Conservation (phyloP, 139 green algal genomes). For the Medakamo hakoo region DNA sequence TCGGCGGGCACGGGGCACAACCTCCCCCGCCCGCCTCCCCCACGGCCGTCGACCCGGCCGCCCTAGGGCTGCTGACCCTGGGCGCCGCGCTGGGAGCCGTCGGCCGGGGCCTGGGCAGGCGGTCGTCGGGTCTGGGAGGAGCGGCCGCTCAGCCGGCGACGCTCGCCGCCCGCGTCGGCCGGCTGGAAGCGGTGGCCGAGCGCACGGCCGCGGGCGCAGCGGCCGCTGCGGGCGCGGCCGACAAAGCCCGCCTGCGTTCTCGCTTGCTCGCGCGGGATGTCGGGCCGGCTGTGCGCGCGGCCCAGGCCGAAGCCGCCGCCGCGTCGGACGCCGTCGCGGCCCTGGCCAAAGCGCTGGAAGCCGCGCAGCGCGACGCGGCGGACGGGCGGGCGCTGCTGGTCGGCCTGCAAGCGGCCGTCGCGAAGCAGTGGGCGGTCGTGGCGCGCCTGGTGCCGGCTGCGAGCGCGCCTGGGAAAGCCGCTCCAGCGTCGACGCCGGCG, state of each 20-base stretch:
- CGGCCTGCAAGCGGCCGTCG: background rate
- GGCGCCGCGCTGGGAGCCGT: background rate
- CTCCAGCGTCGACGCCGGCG: no score
- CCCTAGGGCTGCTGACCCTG: background rate
- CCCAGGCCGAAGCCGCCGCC: no score
- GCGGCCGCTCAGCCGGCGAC: background rate
- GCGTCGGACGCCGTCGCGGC: no score
- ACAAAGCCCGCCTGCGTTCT: conserved; percentile 3
- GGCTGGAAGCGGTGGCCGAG: conserved; percentile 5
- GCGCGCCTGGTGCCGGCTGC: background rate
- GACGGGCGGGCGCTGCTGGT: background rate
- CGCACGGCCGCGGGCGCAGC: conserved; percentile 1
- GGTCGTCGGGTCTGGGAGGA: background rate
- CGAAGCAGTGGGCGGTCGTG: background rate
- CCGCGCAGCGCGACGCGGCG: background rate
- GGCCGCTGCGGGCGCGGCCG: conserved; percentile 1
- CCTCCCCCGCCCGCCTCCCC: background rate
- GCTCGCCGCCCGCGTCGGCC: conserved; percentile 1
- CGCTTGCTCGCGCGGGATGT: conserved; percentile 7
- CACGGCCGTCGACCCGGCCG: background rate
- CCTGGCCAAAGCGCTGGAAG: background rate
- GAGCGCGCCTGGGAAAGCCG: no score
- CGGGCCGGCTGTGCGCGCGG: background rate
- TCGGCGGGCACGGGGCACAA: no score
- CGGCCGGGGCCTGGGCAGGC: background rate